Conservation (phyloP, 1,139 yeast species). For the Meyerozyma smithsonii region DNA sequence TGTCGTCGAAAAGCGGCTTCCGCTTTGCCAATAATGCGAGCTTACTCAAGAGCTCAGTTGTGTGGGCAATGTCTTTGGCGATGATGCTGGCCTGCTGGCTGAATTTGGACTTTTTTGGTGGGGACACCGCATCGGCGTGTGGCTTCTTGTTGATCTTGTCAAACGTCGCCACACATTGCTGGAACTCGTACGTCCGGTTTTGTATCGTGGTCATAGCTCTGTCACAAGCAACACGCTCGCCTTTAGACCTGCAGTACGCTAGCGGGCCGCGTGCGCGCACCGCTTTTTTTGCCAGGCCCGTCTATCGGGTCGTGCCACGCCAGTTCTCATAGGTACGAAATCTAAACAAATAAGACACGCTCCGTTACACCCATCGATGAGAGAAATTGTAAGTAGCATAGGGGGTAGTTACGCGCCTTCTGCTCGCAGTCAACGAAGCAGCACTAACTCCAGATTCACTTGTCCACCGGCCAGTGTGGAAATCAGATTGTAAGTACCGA, state of each 20-base stretch:
- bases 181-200: conserved; percentile 82
- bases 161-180: conserved; percentile 73
- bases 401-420: conserved; percentile 1
- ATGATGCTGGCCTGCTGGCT: conserved; percentile 75
- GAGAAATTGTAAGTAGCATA: conserved; percentile 51
- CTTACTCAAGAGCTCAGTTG: conserved; percentile 79
- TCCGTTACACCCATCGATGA: conserved; percentile 27
- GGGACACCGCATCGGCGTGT: conserved; percentile 9
- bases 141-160: conserved; percentile 51
- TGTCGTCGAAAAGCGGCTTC: conserved; percentile 92
- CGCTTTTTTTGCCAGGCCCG: background rate
- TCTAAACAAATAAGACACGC: conserved; percentile 3
- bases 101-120: conserved; percentile 57
- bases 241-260: background rate
- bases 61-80: conserved; percentile 84
- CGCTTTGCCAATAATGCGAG: conserved; percentile 81
- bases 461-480: conserved; percentile 99
- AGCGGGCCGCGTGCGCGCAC: background rate
- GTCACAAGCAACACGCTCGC: conserved; percentile 3
- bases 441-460: conserved; percentile 62
- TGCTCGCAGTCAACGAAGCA: conserved; percentile 3
- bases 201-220: conserved; percentile 40
- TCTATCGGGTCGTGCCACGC: conserved; percentile 2
- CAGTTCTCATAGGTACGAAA: conserved; percentile 1
- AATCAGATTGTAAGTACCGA: conserved; percentile 77